Evolutionary conservation across 495 filamentous ascomycete genomes (phyloP).

Genomic region (Tetracladium marchalianum): DNA sequence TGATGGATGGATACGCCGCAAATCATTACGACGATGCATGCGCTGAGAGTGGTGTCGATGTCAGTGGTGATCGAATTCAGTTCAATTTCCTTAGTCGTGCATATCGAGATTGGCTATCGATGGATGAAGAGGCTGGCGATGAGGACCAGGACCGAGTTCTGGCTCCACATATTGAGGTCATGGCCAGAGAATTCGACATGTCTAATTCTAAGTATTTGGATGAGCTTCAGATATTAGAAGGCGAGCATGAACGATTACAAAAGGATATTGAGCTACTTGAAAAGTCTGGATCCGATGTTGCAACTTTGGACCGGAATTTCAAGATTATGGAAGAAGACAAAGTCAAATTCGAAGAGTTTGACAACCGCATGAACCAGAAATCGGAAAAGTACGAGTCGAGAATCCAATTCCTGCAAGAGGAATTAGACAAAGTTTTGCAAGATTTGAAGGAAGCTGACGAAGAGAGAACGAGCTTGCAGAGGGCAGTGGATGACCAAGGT

Average conservation of each 20-base stretch:
- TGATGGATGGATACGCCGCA: conserved; percentile 68
- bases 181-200: conserved; percentile 81
- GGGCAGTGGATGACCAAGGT: conserved; percentile 79
- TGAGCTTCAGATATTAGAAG: conserved; percentile 74
- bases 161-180: conserved; percentile 72
- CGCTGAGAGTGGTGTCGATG: conserved; percentile 72
- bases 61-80: conserved; percentile 80
- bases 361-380: conserved; percentile 64
- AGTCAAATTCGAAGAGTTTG: conserved; percentile 87
- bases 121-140: conserved; percentile 77
- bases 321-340: conserved; percentile 84
- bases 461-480: conserved; percentile 69
- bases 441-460: conserved; percentile 74
- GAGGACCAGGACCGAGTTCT: conserved; percentile 67
- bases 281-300: conserved; percentile 71
- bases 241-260: conserved; percentile 63
- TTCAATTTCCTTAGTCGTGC: conserved; percentile 82
- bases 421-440: conserved; percentile 63
- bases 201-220: conserved; percentile 71
- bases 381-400: conserved; percentile 73
- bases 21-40: conserved; percentile 85
- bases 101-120: conserved; percentile 87
- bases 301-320: conserved; percentile 72
- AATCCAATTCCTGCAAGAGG: conserved; percentile 66
- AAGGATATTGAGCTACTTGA: conserved; percentile 83